Evolutionary conservation across 2,329 filamentous ascomycete species (phyloP).

Genomic region (Sordariomycetes sp.): DNA sequence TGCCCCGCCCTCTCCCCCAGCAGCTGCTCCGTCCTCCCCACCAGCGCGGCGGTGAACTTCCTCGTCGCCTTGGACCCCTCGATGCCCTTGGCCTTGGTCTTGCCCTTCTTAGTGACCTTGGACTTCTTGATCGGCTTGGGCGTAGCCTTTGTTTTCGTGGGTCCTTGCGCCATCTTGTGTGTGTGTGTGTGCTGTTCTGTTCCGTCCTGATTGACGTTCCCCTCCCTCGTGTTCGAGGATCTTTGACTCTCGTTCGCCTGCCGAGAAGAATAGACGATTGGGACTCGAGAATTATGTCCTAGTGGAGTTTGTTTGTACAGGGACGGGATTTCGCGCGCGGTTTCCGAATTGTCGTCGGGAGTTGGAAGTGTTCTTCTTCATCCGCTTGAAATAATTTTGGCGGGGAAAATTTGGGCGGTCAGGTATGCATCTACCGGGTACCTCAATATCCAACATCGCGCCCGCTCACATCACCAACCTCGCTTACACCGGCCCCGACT

Average conservation of each 20-base stretch:
- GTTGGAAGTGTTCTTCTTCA: background rate
- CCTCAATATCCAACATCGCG: background rate
- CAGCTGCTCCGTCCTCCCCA: constrained; percentile 43
- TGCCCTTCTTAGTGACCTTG: constrained; percentile 15
- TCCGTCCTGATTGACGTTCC: background rate
- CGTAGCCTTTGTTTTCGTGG: constrained; percentile 32
- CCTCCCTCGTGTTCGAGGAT: background rate
- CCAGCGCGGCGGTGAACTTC: constrained; percentile 44
- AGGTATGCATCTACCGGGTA: background rate
- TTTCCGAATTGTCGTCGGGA: background rate
- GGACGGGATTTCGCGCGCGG: background rate
- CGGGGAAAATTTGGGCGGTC: constrained; percentile 1
- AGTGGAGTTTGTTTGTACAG: background rate
- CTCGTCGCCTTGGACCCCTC: constrained; percentile 39
- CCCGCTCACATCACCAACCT: background rate
- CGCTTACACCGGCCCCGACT: background rate
- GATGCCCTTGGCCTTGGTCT: constrained; percentile 24
- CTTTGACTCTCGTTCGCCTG: background rate
- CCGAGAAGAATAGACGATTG: too few species aligned
- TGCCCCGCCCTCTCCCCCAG: constrained; percentile 49
- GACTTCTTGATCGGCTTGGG: constrained; percentile 28
- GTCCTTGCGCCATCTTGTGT: constrained; percentile 41
- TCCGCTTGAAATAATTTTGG: background rate
- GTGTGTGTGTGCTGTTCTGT: background rate
- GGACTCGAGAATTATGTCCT: too few species aligned